Evolutionary conservation across 352 stramenopile species (phyloP), one percentile per base, ranked within the genome.

Genomic region (Pythium insidiosum): DNA sequence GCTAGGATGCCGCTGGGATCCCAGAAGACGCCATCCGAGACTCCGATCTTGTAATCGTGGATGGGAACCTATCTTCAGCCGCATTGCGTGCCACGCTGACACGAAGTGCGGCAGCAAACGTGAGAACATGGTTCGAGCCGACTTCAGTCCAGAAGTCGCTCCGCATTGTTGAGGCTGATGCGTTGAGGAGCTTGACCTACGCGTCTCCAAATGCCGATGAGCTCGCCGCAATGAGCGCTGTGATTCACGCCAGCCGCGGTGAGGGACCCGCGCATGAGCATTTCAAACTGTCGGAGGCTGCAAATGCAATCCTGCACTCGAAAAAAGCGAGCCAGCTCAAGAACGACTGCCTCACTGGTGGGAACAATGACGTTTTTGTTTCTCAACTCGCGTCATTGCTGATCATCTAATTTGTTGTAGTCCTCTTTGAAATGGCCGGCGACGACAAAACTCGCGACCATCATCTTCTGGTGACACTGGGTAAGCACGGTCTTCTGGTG

Each of bases 131-230:
- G 75, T 94, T 94, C 34, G 84, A 95, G 56, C 78, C 84, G 33
- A 91, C 80, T 5, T 94, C 81, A 2, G 72, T 93, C 7, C 71
- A 87, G 35, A 95, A 95, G 51, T 70, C 79, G 1, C 46, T 81
- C 18, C 76, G 71, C 23, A 57, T 86, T 18, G 66, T 87, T 3
- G 61, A 84, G 9, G 71, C 64, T 24, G 43, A 51, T 6, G 70
- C 53, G 0, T 47, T 92, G 1, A 41, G 65, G 25, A 58, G 63
- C 29, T 39, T 90, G 38, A 72, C 66, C 43, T 87, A 87, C 37
- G 68, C 91, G 25, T 89, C 79, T 4, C 80, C 83, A 3, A 95
- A 93, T 38, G 62, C 53, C 13, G 78, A 90, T 30, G 83, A 93
- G 40, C 55, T 89, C 5, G 56, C 69, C 19, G 73, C 73, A 0